These are phyloP conservation scores for Aspergillus tubingensis DNA, from an alignment of 2,329 filamentous ascomycete genomes.

Conservation along the genomic window DNA sequence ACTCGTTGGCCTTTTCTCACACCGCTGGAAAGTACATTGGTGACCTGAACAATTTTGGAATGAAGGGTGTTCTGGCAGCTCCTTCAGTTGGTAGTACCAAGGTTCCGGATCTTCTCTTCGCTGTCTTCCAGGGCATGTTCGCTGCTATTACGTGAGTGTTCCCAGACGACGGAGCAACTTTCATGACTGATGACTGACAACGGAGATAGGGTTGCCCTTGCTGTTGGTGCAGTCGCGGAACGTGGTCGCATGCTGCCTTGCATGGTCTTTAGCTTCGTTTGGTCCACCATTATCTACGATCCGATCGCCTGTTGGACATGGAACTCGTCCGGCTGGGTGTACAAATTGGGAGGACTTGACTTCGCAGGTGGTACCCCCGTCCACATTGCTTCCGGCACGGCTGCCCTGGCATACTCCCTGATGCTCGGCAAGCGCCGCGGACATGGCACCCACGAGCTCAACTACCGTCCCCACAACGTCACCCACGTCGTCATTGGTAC, in stretches of 20 bases:
- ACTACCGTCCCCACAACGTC: conserved; percentile 90
- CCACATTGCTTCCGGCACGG: conserved; percentile 79
- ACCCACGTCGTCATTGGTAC: conserved; percentile 91
- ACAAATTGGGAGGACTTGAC: conserved; percentile 76
- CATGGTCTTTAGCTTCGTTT: conserved; percentile 90
- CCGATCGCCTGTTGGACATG: conserved; percentile 95
- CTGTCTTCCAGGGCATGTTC: conserved; percentile 64
- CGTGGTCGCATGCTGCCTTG: conserved; percentile 85
- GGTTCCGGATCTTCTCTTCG: conserved; percentile 82
- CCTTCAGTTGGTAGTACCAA: conserved; percentile 72
- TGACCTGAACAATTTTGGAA: conserved; percentile 75
- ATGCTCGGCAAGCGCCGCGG: conserved; percentile 85
- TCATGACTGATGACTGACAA: conserved; percentile 14
- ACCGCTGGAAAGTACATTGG: conserved; percentile 74
- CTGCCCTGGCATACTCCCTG: conserved; percentile 85
- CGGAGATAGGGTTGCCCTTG: conserved; percentile 68
- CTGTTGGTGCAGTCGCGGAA: conserved; percentile 81
- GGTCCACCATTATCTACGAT: conserved; percentile 87
- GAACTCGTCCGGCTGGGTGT: conserved; percentile 81
- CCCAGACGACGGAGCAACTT: neutral
- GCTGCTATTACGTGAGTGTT: conserved; percentile 75
- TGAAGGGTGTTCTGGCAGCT: conserved; percentile 71
- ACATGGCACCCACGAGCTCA: conserved; percentile 83
- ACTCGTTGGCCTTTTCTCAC: conserved; percentile 80
- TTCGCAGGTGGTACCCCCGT: conserved; percentile 90